Conservation (phyloP, 1,284 basidiomycete species). For the Chondrostereum purpureum region DNA sequence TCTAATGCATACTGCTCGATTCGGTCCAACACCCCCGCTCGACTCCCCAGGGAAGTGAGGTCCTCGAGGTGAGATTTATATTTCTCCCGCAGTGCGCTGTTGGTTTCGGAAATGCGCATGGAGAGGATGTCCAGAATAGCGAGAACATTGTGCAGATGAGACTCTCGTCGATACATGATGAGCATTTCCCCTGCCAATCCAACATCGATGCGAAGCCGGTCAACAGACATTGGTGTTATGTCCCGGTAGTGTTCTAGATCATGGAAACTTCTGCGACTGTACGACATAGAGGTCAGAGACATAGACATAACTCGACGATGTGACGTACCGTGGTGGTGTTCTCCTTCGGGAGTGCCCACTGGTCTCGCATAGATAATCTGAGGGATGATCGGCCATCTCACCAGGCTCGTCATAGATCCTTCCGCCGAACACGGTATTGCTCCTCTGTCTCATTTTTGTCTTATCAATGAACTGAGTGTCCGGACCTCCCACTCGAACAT, state of each 20-base stretch:
- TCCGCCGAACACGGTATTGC: neutral
- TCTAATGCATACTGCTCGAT: conserved; percentile 44
- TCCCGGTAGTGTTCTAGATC: conserved; percentile 41
- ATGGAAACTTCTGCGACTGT: conserved; percentile 59
- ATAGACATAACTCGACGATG: too few species aligned
- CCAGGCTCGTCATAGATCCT: neutral
- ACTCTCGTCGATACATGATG: conserved; percentile 58
- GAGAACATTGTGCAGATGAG: conserved; percentile 43
- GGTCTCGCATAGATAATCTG: too few species aligned
- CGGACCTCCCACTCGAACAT: neutral
- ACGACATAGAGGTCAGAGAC: conserved; percentile 6
- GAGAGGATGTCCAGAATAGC: conserved; percentile 48
- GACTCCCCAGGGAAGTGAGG: conserved; percentile 39
- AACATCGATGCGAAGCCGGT: conserved; percentile 70
- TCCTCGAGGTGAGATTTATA: conserved; percentile 43
- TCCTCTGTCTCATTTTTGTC: neutral
- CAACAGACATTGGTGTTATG: conserved; percentile 41
- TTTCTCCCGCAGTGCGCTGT: conserved; percentile 46
- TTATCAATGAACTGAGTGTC: neutral
- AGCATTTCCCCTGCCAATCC: conserved; percentile 69
- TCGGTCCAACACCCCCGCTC: conserved; percentile 38
- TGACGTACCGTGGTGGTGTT: too few species aligned
- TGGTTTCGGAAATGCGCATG: conserved; percentile 43
- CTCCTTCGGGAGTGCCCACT: too few species aligned
- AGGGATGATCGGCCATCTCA: neutral